These are phyloP conservation scores for Fabrea salina DNA, from an alignment of 169 alveolate species.

Conservation along the genomic window DNA sequence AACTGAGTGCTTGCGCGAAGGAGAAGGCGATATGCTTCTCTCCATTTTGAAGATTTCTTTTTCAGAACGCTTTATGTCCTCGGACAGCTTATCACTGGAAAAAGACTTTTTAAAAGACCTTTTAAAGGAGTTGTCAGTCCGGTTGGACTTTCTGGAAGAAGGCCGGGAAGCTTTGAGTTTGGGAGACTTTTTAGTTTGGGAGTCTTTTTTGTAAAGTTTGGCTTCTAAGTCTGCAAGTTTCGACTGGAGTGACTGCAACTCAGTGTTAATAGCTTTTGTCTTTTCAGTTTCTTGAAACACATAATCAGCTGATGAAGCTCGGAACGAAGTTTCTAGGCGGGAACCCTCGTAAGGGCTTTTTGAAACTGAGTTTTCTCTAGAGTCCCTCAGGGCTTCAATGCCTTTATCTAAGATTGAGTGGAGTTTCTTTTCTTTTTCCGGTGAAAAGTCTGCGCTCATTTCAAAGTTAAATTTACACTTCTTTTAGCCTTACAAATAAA, in stretches of 20 bases:
- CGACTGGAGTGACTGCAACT: neutral
- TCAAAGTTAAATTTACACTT: too few relatives aligned
- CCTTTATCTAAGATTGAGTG: conserved; percentile 27
- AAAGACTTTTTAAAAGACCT: neutral
- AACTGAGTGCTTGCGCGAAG: neutral
- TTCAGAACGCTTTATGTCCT: conserved; percentile 14
- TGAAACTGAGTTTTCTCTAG: neutral
- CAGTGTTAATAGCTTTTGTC: neutral
- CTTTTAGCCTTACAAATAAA: conserved; percentile 8
- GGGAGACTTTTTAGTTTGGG: neutral
- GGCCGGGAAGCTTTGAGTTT: neutral
- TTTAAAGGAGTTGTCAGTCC: neutral
- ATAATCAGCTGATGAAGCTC: neutral
- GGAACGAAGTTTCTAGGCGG: neutral
- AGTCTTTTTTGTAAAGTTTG: neutral
- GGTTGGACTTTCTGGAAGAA: neutral
- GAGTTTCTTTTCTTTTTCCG: neutral
- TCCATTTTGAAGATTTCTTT: conserved; percentile 6
- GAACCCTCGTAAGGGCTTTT: neutral
- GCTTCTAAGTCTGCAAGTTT: conserved; percentile 21
- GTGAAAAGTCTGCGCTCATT: conserved; percentile 15
- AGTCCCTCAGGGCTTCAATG: neutral
- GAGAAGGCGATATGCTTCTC: conserved; percentile 18
- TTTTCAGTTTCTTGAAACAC: neutral
- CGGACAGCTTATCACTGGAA: neutral